Evolutionary conservation across 176 grass and related monocot genomes (phyloP), one percentile per base, ranked within the genome.

Genomic region (Aegilops tauschii): DNA sequence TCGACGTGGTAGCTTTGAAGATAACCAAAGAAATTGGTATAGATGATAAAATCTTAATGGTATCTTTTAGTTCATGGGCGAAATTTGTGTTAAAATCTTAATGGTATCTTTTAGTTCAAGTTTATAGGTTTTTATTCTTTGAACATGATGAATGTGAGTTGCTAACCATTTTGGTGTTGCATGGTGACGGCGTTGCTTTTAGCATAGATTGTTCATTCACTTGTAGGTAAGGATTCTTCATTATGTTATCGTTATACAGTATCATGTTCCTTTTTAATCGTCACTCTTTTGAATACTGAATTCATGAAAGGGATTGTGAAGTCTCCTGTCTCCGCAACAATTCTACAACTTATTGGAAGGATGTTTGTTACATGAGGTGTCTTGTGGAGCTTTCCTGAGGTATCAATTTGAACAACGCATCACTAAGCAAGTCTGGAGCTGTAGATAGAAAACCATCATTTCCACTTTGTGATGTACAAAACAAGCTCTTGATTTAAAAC

Each of bases 311-410:
- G 86, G 10, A 1, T 82, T 9, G 79, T 82, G 61, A 87, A 27
- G 27, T 87, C 86, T 68, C 86, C 79, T 3, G 1, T 82, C 69
- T 34, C 64, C 9, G 35, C 86, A 32, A 62, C 63, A 44, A 27
- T 78, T 25, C 72, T 34, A 69, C 80, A 88, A 83, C 7, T 88
- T 47, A 0, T 25, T 2, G 17, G 11, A 45, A 82, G 72, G 49
- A 61, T 25, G 4, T 77, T 82, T 8, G 6, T 82, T 66, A 42
- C 61, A 11, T 87, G 79, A 79, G 73, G 50, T 20, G 45, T 83
- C 50, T 1, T 83, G 13, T 78, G 86, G 86, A 71, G 63, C 20
- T 85, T 82, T 69, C 79, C 71, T 3, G 69, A 87, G 79, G 61
- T 82, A 82, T n/a, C 70, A 31, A 59, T 59, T 8, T 59, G 44